Percentiles rank a stretch among this genome's conserved stretches.
phyloP scores from a whole-genome alignment of 805 yeast species.

The Saccharomyces jurei region DNA sequence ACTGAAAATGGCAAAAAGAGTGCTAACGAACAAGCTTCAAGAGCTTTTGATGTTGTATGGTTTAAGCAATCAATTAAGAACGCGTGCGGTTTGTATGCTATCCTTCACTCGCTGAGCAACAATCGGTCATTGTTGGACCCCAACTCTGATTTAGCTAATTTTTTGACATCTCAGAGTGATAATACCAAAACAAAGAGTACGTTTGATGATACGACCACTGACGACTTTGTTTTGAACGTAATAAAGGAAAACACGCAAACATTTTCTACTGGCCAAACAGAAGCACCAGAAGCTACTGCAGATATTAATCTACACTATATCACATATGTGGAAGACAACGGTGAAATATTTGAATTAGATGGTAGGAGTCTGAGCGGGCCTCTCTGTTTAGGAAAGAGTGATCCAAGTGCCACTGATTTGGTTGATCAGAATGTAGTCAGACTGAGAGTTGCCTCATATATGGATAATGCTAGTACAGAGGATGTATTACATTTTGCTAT shows the following conservation, averaged over 20 bases:
- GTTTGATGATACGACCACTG: slow-evolving; percentile 29
- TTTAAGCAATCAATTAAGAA: slow-evolving; percentile 75
- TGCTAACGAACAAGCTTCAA: neutral
- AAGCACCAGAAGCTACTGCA: slow-evolving; percentile 52
- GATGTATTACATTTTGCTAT: slow-evolving; percentile 62
- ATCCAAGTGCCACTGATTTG: slow-evolving; percentile 34
- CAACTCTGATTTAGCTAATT: slow-evolving; percentile 18
- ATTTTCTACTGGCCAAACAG: slow-evolving; percentile 50
- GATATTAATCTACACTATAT: slow-evolving; percentile 67
- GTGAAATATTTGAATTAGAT: slow-evolving; percentile 72
- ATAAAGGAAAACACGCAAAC: slow-evolving; percentile 15
- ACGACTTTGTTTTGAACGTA: slow-evolving; percentile 23
- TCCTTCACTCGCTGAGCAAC: slow-evolving; percentile 55
- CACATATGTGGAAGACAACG: slow-evolving; percentile 52
- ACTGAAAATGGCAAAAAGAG: slow-evolving; percentile 32
- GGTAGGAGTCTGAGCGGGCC: slow-evolving; percentile 75
- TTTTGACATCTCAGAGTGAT: slow-evolving; percentile 1
- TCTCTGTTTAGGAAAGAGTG: slow-evolving; percentile 42
- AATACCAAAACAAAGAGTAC: neutral
- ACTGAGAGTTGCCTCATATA: slow-evolving; percentile 56
- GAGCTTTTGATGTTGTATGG: slow-evolving; percentile 43
- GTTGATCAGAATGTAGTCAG: slow-evolving; percentile 44
- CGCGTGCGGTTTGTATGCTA: slow-evolving; percentile 89
- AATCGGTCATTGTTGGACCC: slow-evolving; percentile 20
- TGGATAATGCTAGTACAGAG: slow-evolving; percentile 48